Percentiles rank a stretch among this genome's conserved stretches.
phyloP scores from a whole-genome alignment of 768 basidiomycete genomes.

The Lactarius akahatsu region DNA sequence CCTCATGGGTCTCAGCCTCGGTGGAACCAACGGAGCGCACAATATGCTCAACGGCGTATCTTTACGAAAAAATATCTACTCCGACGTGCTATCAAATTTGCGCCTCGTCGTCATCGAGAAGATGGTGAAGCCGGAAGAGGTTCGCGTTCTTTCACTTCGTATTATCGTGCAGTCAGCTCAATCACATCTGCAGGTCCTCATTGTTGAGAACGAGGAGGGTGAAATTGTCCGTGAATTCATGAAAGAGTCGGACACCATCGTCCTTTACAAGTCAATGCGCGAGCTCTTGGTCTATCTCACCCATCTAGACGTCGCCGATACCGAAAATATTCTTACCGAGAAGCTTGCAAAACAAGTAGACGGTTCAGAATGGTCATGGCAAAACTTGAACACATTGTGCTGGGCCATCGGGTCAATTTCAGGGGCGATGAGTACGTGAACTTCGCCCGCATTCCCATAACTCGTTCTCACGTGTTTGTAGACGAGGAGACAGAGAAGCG shows the following conservation, averaged over 20 bases:
- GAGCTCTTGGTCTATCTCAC: conserved; percentile 97
- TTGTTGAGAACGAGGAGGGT: conserved; percentile 99
- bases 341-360: conserved; percentile 97
- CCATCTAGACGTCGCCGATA: conserved; percentile 93
- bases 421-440: conserved; percentile 91
- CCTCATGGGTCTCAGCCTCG: conserved; percentile 87
- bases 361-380: conserved; percentile 99
- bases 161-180: conserved; percentile 19
- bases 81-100: conserved; percentile 91
- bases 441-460: background rate
- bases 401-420: conserved; percentile 99
- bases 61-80: conserved; percentile 91
- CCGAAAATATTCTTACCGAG: conserved; percentile 96
- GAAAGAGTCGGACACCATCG: conserved; percentile 98
- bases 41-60: conserved; percentile 76
- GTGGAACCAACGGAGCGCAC: conserved; percentile 58
- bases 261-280: conserved; percentile 98
- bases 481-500: conserved; percentile 99
- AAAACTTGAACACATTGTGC: conserved; percentile 97
- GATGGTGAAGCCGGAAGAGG: conserved; percentile 99
- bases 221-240: conserved; percentile 99
- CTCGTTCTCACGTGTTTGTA: conserved; percentile 35
- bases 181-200: conserved; percentile 67
- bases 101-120: conserved; percentile 95
- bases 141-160: conserved; percentile 36